These are phyloP conservation scores for Tylopilus subfusipes DNA, from an alignment of 768 basidiomycete genomes.

Conservation along the genomic window DNA sequence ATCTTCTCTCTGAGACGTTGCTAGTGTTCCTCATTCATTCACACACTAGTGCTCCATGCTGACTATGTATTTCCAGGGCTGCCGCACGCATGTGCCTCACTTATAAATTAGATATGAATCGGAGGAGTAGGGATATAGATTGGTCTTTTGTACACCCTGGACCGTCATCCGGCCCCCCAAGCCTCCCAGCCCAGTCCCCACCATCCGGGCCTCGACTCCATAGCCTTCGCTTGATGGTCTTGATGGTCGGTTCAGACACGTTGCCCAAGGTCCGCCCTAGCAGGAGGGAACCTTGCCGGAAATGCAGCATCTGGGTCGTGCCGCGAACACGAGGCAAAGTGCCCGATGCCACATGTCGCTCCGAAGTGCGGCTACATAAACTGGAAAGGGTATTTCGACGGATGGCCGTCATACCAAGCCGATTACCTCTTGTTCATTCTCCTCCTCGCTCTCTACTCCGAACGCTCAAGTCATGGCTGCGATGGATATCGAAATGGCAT, in stretches of 20 bases:
- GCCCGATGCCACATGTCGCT: slow-evolving; percentile 26
- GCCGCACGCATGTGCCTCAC: not conserved
- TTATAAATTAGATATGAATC: not conserved
- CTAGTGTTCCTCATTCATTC: not conserved
- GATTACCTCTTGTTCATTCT: slow-evolving; percentile 14
- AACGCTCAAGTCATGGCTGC: slow-evolving; percentile 11
- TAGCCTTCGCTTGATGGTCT: slow-evolving; percentile 1
- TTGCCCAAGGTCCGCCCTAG: slow-evolving; percentile 8
- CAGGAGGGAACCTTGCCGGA: slow-evolving; percentile 8
- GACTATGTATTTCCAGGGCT: slow-evolving; percentile 9
- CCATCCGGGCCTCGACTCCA: not conserved
- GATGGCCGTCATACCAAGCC: slow-evolving; percentile 1
- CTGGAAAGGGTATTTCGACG: slow-evolving; percentile 5
- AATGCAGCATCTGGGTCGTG: slow-evolving; percentile 8
- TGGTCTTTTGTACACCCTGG: not conserved
- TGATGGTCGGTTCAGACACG: slow-evolving; percentile 11
- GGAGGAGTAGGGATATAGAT: not conserved
- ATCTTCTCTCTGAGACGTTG: slow-evolving; percentile 35
- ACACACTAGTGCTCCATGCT: slow-evolving; percentile 1
- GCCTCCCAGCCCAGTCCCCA: not conserved
- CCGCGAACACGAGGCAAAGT: slow-evolving; percentile 30
- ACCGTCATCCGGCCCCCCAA: not conserved
- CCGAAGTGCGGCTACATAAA: slow-evolving; percentile 25
- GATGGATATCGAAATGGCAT: slow-evolving; percentile 35
- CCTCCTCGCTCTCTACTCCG: not conserved